Evolutionary conservation across 768 basidiomycete species (phyloP), one percentile per base, ranked within the genome.

Genomic region (Cyclocybe cylindracea): DNA sequence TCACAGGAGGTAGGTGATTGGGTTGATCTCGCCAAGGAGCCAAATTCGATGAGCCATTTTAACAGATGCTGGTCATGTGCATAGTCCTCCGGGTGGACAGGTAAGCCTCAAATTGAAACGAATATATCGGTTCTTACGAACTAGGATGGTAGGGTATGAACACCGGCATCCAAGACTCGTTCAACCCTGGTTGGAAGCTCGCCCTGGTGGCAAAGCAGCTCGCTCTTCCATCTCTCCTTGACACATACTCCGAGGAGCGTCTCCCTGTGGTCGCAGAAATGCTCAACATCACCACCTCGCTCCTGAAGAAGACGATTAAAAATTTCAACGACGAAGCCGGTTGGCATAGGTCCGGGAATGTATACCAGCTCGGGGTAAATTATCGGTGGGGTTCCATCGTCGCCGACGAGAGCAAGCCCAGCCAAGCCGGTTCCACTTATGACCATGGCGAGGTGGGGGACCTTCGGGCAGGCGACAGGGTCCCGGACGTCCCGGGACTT

Each of bases 371-470:
- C 36, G 80, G 78, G 5, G 67, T 83, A 38, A 83, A 83, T 62
- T 83, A 78, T 57, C 71, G 83, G 9, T 74, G 74, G 64, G 82
- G 81, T 55, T 57, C 74, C 0, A 69, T 81, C 18, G 68, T 82
- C 1, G n/a, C 77, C 10, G 81, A 83, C 46, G 73, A 73, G 34
- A 18, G 49, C 14, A 31, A 50, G 10, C 32, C 49, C 2, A 39
- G 33, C 39, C 39, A 50, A 50, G 14, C 31, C 24, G 24, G 24
- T 24, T 24, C 24, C 24, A 24, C 24, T 24, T 24, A 24, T 24
- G 24, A 24, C 24, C 16, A 16, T 16, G 24, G 24, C 4, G 2
- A 24, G 24, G 24, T 2, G 24, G 24, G 5, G 24, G 24, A 24
- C 2, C 24, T 24, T 24, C 24, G 24, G 24, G 24, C 24, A 24